Conservation (phyloP, 805 yeast species). For the Ogataea nonfermentans region DNA sequence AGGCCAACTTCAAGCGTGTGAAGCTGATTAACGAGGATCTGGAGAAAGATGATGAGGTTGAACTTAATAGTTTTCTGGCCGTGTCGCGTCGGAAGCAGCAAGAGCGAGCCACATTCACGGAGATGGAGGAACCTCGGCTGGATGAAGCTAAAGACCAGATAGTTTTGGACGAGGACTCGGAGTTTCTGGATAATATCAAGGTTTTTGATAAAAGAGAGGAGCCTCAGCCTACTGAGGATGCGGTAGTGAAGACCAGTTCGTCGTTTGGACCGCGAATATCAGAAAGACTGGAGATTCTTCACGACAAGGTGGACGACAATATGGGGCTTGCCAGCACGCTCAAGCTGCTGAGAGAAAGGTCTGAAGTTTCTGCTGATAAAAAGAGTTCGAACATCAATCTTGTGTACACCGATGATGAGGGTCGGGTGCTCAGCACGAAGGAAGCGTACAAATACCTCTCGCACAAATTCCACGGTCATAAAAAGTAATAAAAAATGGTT, state of each 20-base stretch:
- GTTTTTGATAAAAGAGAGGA: slow-evolving; percentile 13
- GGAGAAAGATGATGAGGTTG: slow-evolving; percentile 26
- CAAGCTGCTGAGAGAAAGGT: slow-evolving; percentile 27
- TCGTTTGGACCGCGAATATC: slow-evolving; percentile 20
- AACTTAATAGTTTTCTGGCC: slow-evolving; percentile 30
- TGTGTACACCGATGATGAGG: slow-evolving; percentile 62
- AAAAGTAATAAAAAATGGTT: slow-evolving; percentile 48
- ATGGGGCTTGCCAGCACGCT: slow-evolving; percentile 40
- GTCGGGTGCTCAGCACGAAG: slow-evolving; percentile 56
- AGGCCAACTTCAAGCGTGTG: slow-evolving; percentile 27
- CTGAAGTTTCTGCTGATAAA: slow-evolving; percentile 10
- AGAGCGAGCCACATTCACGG: slow-evolving; percentile 6
- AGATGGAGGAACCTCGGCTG: slow-evolving; percentile 1
- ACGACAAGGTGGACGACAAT: slow-evolving; percentile 13
- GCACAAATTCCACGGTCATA: slow-evolving; percentile 71
- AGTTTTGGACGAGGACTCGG: slow-evolving; percentile 36
- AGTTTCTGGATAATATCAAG: slow-evolving; percentile 32
- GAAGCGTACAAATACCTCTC: slow-evolving; percentile 77
- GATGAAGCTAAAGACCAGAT: slow-evolving; percentile 18
- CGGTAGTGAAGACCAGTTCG: background rate
- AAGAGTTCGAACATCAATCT: slow-evolving; percentile 52
- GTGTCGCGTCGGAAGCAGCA: slow-evolving; percentile 31
- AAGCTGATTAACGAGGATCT: slow-evolving; percentile 28
- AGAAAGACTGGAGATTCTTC: slow-evolving; percentile 12
- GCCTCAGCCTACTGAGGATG: slow-evolving; percentile 13